Evolutionary conservation across 2,329 filamentous ascomycete species (phyloP).

Genomic region (Diaporthe sp.): DNA sequence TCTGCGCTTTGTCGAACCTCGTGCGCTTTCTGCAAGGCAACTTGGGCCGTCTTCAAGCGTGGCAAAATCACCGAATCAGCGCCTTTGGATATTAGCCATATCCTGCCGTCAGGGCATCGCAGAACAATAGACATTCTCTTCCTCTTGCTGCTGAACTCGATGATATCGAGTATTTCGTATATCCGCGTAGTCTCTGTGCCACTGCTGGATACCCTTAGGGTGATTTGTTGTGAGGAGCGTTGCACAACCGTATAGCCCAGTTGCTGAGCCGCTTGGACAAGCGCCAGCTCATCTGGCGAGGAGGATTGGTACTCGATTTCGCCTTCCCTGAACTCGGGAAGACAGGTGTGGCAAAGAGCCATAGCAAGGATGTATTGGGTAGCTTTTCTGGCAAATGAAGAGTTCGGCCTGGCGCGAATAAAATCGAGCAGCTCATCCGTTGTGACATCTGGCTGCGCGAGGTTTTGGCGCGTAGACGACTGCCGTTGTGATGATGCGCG

Average conservation of each 20-base stretch:
- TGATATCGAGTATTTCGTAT: constrained; percentile 87
- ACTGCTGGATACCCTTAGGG: constrained; percentile 58
- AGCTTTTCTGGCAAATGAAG: constrained; percentile 82
- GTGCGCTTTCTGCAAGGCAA: constrained; percentile 83
- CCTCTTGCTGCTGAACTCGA: constrained; percentile 90
- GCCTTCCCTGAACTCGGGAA: constrained; percentile 83
- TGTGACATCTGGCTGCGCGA: constrained; percentile 68
- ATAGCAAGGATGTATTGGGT: constrained; percentile 87
- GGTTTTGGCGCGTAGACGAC: constrained; percentile 62
- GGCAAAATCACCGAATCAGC: constrained; percentile 88
- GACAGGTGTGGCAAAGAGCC: constrained; percentile 90
- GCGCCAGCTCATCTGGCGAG: constrained; percentile 89
- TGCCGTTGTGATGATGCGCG: constrained; percentile 66
- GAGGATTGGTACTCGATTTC: constrained; percentile 80
- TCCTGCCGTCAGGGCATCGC: constrained; percentile 84
- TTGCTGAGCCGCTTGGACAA: constrained; percentile 88
- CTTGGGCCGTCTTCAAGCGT: constrained; percentile 77
- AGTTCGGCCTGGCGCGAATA: constrained; percentile 80
- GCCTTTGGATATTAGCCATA: constrained; percentile 91
- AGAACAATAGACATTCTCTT: constrained; percentile 94
- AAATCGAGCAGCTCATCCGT: constrained; percentile 85
- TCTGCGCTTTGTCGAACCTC: constrained; percentile 75
- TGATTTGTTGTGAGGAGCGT: constrained; percentile 79
- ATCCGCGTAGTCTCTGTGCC: constrained; percentile 58
- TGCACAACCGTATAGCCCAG: constrained; percentile 85